Base-by-base conservation (phyloP, 164 flowering plant species). In the Berberis vulgaris region DNA sequence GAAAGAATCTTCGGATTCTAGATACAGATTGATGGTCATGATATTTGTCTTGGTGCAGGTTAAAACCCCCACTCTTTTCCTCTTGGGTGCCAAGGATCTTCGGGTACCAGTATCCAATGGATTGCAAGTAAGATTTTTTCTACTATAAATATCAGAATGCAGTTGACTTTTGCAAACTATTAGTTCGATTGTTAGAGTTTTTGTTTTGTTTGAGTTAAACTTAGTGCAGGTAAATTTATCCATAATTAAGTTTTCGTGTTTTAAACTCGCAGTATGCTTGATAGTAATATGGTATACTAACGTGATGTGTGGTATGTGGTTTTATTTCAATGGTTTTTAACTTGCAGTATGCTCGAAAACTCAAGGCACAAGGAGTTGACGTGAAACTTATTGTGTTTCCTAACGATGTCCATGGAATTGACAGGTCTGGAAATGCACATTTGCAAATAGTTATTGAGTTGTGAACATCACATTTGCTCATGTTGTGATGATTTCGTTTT, bases 21-120 rank as follows among this genome's bases (percentile, higher is more conserved):
- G 45, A 59, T 53, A 41, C 63, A 41, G 13, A 1, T 52, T 3
- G 43, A 44, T 9, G 13, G 52, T 64, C 45, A 8, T 43, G 53
- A 13, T 56, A 58, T 44, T 52, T 26, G 26, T 26, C 26, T 26
- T 26, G 26, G 26, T 80, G 68, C 93, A 95, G 99, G 97, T 91
- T 46, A 95, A 89, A 75, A 78, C 94, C 63, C 99, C 99, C 1
- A 80, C 83, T 49, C 78, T 91, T 53, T 86, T 95, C 70, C 92
- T 95, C 57, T 71, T 95, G 44, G 99, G 97, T 44, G 94, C 94
- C 59, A 74, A 86, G 69, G 99, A 95, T 79, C 92, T 85, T 41
- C 91, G 99, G 58, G 97, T 95, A 67, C 97, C 97, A 65, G 72
- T 80, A 65, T 83, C 87, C 47, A 88, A 80, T 76, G 99, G 97